Conservation (phyloP, 208 protist species). For the Crithidia brevicula region DNA sequence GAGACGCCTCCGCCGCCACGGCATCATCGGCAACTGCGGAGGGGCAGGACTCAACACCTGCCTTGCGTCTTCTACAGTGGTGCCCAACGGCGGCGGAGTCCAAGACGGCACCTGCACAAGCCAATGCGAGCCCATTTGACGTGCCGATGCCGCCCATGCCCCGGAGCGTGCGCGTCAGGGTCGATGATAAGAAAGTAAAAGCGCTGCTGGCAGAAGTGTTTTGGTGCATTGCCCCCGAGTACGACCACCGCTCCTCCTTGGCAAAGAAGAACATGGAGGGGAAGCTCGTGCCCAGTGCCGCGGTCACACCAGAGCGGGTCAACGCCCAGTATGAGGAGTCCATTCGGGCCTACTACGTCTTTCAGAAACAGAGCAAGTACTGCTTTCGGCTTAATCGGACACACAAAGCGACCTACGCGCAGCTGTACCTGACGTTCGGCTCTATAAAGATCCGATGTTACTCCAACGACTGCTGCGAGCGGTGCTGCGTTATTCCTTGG, state of each 20-base stretch:
- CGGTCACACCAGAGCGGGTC: constrained; percentile 54
- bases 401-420: constrained; percentile 76
- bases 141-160: constrained; percentile 49
- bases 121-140: constrained; percentile 31
- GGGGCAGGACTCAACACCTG: background rate
- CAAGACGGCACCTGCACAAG: background rate
- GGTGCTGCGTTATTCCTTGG: constrained; percentile 77
- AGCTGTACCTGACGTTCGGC: constrained; percentile 91
- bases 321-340: constrained; percentile 78
- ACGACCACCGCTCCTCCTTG: constrained; percentile 10
- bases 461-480: constrained; percentile 83
- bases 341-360: constrained; percentile 81
- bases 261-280: background rate
- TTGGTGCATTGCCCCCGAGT: constrained; percentile 62
- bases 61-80: background rate
- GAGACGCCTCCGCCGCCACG: constrained; percentile 23
- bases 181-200: constrained; percentile 52
- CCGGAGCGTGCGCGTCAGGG: constrained; percentile 42
- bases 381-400: constrained; percentile 61
- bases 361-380: constrained; percentile 81
- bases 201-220: constrained; percentile 75
- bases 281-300: background rate
- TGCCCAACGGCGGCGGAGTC: background rate
- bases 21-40: background rate
- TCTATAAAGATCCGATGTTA: constrained; percentile 91